Percentiles rank a stretch among this genome's conserved stretches.
Conservation (phyloP, 2,329 filamentous ascomycete genomes). For the Cordyceps farinosa region DNA sequence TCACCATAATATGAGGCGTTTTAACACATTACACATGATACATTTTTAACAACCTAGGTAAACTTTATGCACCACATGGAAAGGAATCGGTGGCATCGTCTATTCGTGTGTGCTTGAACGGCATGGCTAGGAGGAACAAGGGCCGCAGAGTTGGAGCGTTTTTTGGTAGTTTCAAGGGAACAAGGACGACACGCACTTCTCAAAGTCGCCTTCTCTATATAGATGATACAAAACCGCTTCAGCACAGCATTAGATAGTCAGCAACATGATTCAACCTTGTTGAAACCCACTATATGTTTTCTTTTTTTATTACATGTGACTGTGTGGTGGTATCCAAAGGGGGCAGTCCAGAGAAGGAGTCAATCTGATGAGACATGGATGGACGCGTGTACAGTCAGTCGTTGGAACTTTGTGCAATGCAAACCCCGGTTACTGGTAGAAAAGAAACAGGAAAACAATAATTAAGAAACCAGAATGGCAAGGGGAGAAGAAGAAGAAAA, state of each 20-base stretch:
- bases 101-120: background rate
- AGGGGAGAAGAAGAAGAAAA: background rate
- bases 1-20: conserved; percentile 12
- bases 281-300: background rate
- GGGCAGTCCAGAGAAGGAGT: too few relatives aligned
- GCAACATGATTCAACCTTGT: background rate
- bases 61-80: background rate
- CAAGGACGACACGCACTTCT: background rate
- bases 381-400: background rate
- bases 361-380: background rate
- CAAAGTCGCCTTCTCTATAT: conserved; percentile 10
- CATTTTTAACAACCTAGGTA: background rate
- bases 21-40: background rate
- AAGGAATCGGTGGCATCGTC: background rate
- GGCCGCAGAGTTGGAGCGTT: background rate
- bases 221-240: conserved; percentile 15
- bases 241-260: conserved; percentile 1
- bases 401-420: background rate
- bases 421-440: background rate
- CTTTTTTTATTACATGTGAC: background rate
- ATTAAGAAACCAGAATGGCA: background rate
- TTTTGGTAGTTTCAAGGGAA: conserved; percentile 18
- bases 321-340: too few relatives aligned
- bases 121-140: background rate
- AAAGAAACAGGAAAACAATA: background rate